Evolutionary conservation across 2,329 filamentous ascomycete species (phyloP).

Genomic region (Fusarium buharicum): DNA sequence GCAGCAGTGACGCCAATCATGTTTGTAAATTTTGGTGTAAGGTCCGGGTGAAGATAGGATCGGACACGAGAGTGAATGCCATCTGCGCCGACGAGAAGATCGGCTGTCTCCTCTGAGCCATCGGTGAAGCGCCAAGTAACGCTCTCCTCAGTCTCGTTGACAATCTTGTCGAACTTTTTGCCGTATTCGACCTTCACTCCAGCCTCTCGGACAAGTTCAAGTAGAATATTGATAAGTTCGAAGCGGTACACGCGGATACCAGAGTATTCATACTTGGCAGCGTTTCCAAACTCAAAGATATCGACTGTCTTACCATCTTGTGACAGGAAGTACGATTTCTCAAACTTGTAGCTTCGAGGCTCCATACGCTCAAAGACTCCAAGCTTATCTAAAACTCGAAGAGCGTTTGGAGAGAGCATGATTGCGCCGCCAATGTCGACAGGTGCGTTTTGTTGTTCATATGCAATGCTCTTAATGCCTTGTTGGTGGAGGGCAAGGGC

Average conservation of each 20-base stretch:
- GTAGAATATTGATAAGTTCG: conserved; percentile 61
- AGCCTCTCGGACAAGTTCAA: conserved; percentile 52
- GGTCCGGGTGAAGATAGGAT: conserved; percentile 59
- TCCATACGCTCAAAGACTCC: conserved; percentile 59
- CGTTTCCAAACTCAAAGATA: conserved; percentile 60
- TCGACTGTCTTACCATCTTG: conserved; percentile 49
- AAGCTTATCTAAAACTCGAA: conserved; percentile 63
- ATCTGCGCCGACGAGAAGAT: conserved; percentile 65
- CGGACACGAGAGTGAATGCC: conserved; percentile 69
- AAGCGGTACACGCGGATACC: conserved; percentile 65
- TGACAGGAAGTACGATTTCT: conserved; percentile 59
- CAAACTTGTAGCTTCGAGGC: conserved; percentile 61
- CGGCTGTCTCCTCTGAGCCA: conserved; percentile 53
- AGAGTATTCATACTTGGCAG: conserved; percentile 61
- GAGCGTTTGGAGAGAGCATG: conserved; percentile 69
- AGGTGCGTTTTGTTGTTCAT: conserved; percentile 59
- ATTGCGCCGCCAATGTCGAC: conserved; percentile 64
- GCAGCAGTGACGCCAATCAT: conserved; percentile 54
- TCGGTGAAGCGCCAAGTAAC: conserved; percentile 61
- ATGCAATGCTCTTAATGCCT: conserved; percentile 61
- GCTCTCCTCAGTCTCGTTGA: conserved; percentile 51
- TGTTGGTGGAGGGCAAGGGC: conserved; percentile 64
- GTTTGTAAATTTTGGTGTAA: conserved; percentile 62
- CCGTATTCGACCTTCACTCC: conserved; percentile 58
- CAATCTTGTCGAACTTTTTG: conserved; percentile 59